These are phyloP conservation scores for Cyclocybe aegerita DNA, from an alignment of 768 basidiomycete genomes.

Conservation along the genomic window DNA sequence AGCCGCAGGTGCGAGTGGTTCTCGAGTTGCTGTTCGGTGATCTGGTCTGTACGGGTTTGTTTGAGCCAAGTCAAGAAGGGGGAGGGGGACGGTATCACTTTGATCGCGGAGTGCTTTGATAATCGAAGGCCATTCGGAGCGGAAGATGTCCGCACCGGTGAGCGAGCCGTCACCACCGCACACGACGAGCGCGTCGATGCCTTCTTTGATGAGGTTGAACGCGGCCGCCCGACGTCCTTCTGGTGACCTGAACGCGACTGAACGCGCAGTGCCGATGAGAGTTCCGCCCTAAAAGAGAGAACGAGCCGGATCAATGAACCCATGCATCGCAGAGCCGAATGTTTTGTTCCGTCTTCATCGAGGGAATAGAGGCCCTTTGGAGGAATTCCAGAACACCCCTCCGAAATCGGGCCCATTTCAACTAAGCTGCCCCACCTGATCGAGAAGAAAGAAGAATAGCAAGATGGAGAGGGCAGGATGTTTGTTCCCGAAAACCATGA, in stretches of 20 bases:
- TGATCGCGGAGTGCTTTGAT: conserved; percentile 63
- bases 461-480: not conserved
- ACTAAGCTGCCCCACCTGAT: conserved; percentile 1
- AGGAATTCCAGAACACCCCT: no score
- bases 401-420: no score
- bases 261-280: conserved; percentile 91
- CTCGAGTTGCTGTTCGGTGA: conserved; percentile 71
- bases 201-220: conserved; percentile 90
- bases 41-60: conserved; percentile 71
- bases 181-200: conserved; percentile 95
- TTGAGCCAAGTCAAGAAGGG: no score
- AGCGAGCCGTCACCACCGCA: conserved; percentile 97
- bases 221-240: conserved; percentile 92
- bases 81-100: no score
- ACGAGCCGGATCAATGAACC: not conserved
- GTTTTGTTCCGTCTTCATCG: no score
- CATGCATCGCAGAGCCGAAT: no score
- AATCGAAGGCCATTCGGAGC: conserved; percentile 92
- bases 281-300: conserved; percentile 73
- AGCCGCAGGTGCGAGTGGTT: conserved; percentile 85
- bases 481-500: no score
- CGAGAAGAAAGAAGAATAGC: not conserved
- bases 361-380: no score
- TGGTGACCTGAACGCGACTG: conserved; percentile 74
- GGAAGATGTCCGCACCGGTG: conserved; percentile 93